A percentile compares a stretch with the other conserved stretches of the same genome.
These are phyloP conservation scores for Auxenochlorella pyrenoidosa DNA, from an alignment of 139 green algal species.

Conservation along the genomic window DNA sequence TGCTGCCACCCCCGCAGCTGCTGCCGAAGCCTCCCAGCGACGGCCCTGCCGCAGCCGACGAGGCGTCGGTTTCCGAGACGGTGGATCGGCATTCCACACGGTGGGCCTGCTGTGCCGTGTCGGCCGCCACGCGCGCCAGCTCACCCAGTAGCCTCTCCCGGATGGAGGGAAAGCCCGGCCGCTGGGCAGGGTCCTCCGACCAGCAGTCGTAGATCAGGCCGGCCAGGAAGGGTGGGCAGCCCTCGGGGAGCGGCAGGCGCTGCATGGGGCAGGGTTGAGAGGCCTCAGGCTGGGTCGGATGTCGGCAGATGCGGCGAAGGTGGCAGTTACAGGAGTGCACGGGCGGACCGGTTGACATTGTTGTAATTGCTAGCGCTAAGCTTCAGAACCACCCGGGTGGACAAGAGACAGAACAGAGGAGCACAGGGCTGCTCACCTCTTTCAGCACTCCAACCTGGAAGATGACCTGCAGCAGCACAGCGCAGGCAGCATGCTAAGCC, in stretches of 20 bases:
- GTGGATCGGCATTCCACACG: background rate
- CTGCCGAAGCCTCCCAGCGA: background rate
- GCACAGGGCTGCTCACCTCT: background rate
- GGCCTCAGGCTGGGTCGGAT: background rate
- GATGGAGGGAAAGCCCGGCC: conserved; percentile 68
- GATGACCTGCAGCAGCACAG: conserved; percentile 60
- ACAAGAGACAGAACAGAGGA: too few relatives aligned
- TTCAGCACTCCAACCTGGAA: conserved; percentile 59
- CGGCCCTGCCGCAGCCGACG: background rate
- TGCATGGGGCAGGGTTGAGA: background rate
- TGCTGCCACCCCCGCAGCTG: background rate
- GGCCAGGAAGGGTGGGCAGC: conserved; percentile 51
- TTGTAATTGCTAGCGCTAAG: too few relatives aligned
- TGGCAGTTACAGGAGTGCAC: too few relatives aligned
- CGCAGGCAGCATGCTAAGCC: background rate
- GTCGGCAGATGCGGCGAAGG: too few relatives aligned
- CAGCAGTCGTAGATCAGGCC: conserved; percentile 77
- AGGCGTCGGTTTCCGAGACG: conserved; percentile 3
- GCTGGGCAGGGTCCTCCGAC: conserved; percentile 56
- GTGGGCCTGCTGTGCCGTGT: background rate
- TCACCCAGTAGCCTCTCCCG: conserved; percentile 40
- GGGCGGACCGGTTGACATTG: too few relatives aligned
- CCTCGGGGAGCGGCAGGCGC: conserved; percentile 61
- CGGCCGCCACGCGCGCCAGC: conserved; percentile 2
- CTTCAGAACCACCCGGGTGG: background rate